These are phyloP conservation scores for Penicillium sp. DNA, from an alignment of 2,329 filamentous ascomycete species.

Conservation along the genomic window DNA sequence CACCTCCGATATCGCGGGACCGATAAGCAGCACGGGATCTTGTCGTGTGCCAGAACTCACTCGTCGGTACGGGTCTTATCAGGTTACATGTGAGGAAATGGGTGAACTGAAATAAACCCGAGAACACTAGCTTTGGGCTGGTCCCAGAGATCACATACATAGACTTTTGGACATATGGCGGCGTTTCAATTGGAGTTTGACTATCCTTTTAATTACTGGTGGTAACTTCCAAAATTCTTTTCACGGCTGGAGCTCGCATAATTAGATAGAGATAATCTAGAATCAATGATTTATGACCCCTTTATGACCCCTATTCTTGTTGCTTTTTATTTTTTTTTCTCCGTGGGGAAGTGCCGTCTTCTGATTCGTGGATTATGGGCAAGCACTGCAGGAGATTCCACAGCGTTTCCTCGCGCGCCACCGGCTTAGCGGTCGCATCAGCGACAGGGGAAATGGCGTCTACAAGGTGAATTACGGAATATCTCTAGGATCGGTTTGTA, in stretches of 20 bases:
- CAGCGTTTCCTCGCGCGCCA: neutral
- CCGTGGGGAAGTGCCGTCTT: neutral
- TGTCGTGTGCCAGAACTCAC: slow-evolving; percentile 12
- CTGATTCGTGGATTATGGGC: neutral
- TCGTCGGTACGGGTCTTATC: slow-evolving; percentile 23
- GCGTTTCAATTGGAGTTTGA: neutral
- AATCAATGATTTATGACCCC: neutral
- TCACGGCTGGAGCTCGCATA: neutral
- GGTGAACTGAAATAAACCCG: neutral
- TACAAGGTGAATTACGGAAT: neutral
- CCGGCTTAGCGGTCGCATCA: neutral
- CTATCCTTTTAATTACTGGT: neutral
- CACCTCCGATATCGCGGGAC: slow-evolving; percentile 13
- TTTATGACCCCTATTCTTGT: neutral
- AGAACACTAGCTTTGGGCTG: neutral
- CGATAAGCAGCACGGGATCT: slow-evolving; percentile 5
- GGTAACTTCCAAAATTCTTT: neutral
- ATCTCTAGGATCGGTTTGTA: neutral
- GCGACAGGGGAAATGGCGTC: neutral
- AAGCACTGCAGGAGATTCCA: neutral
- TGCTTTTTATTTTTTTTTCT: neutral
- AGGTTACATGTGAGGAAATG: slow-evolving; percentile 18
- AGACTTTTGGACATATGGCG: neutral
- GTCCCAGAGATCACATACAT: neutral
- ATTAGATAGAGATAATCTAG: neutral